These are phyloP conservation scores for Globisporangium sylvaticum DNA, from an alignment of 352 stramenopile genomes.

Conservation along the genomic window DNA sequence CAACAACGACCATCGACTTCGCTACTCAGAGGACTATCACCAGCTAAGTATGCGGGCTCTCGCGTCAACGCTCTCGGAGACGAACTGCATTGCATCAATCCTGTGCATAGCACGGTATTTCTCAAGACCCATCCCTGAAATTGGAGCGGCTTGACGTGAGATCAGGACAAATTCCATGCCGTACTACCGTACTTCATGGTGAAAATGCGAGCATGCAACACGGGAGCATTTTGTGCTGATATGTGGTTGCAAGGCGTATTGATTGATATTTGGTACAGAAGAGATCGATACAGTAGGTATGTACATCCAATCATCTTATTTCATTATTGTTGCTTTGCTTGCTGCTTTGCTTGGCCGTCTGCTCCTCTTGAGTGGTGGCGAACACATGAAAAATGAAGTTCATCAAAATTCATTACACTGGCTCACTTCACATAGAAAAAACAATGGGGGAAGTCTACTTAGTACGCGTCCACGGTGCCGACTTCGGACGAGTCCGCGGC, in stretches of 20 bases:
- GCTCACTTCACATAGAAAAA: constrained; percentile 22
- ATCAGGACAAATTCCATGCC: no score
- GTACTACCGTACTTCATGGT: no score
- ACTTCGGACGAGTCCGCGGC: constrained; percentile 12
- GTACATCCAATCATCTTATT: constrained; percentile 1
- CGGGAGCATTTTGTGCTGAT: no score
- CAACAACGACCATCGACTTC: no score
- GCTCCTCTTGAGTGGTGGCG: neutral
- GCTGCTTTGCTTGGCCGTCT: neutral
- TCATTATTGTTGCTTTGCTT: neutral
- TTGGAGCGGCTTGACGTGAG: no score
- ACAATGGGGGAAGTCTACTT: constrained; percentile 12
- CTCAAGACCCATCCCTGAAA: no score
- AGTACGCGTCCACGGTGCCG: constrained; percentile 26
- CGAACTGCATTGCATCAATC: no score
- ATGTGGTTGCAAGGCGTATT: neutral
- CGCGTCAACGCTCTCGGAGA: no score
- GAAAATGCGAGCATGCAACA: no score
- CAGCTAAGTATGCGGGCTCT: no score
- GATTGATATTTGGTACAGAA: neutral
- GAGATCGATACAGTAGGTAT: neutral
- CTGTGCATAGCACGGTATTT: no score
- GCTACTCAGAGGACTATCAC: no score
- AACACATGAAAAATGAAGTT: neutral
- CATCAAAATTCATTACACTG: constrained; percentile 2